These are phyloP conservation scores for Fragaria vesca DNA, from an alignment of 306 rosid genomes.

Conservation along the genomic window DNA sequence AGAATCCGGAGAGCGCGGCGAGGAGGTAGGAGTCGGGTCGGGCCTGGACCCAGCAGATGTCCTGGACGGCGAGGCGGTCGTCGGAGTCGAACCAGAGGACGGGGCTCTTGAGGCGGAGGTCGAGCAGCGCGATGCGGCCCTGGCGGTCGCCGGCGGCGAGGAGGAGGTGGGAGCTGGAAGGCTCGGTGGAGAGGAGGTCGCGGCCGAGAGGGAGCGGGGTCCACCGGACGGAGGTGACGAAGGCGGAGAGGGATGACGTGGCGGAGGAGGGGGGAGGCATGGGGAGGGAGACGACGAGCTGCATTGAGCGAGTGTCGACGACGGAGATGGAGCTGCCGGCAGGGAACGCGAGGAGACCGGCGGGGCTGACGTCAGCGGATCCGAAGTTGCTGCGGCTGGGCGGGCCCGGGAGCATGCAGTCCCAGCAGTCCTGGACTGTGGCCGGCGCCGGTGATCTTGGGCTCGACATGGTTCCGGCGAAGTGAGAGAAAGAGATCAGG, in stretches of 20 bases:
- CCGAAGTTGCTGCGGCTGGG: conserved; percentile 86
- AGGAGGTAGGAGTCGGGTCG: conserved; percentile 59
- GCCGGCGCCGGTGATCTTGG: conserved; percentile 20
- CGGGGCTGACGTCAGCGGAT: conserved; percentile 73
- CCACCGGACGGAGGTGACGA: conserved; percentile 90
- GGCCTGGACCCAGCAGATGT: conserved; percentile 87
- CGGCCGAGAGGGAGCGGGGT: conserved; percentile 73
- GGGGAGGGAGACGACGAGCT: conserved; percentile 65
- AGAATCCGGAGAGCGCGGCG: conserved; percentile 71
- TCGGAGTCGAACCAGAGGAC: conserved; percentile 76
- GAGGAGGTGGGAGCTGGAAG: conserved; percentile 80
- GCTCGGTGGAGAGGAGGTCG: conserved; percentile 81
- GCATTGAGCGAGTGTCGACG: conserved; percentile 81
- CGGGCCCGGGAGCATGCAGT: conserved; percentile 92
- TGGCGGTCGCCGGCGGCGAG: conserved; percentile 89
- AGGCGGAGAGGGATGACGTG: conserved; percentile 54
- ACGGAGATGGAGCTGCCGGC: conserved; percentile 84
- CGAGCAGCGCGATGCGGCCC: conserved; percentile 85
- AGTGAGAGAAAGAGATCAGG: neutral
- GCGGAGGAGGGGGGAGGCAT: conserved; percentile 59
- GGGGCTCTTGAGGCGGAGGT: conserved; percentile 57
- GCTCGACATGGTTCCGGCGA: conserved; percentile 28
- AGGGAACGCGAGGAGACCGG: conserved; percentile 86
- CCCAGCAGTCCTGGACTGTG: conserved; percentile 57
- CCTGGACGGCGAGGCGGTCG: conserved; percentile 57